These are phyloP conservation scores for Dothistroma pini DNA, from an alignment of 2,329 filamentous ascomycete genomes.

Conservation along the genomic window DNA sequence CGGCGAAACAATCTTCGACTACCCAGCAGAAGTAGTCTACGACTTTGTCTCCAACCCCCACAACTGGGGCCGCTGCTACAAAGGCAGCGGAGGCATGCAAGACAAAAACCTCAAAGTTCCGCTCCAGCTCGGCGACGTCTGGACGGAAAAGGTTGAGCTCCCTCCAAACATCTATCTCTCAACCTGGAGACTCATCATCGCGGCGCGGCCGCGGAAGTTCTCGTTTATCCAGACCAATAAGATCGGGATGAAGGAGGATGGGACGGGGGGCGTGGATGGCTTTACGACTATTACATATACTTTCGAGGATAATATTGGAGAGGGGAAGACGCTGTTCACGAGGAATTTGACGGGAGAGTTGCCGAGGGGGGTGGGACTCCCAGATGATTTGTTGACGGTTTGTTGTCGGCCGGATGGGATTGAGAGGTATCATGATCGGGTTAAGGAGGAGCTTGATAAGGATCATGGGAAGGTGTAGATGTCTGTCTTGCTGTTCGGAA, in stretches of 20 bases:
- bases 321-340: slow-evolving; percentile 15
- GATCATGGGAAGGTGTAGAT: slow-evolving; percentile 1
- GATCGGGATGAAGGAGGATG: slow-evolving; percentile 13
- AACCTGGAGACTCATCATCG: slow-evolving; percentile 11
- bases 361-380: slow-evolving; percentile 10
- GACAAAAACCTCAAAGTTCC: slow-evolving; percentile 8
- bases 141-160: slow-evolving; percentile 13
- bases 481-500: too few species aligned
- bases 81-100: slow-evolving; percentile 17
- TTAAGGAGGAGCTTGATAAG: slow-evolving; percentile 15
- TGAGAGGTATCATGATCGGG: slow-evolving; percentile 17
- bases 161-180: slow-evolving; percentile 14
- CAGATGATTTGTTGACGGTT: slow-evolving; percentile 14
- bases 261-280: slow-evolving; percentile 9
- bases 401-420: slow-evolving; percentile 13
- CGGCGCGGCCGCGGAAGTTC: slow-evolving; percentile 11
- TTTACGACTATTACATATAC: slow-evolving; percentile 15
- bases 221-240: slow-evolving; percentile 15
- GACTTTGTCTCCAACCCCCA: slow-evolving; percentile 9
- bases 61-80: slow-evolving; percentile 14
- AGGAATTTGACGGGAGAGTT: slow-evolving; percentile 15
- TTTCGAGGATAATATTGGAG: slow-evolving; percentile 15
- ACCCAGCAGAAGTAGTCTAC: slow-evolving; percentile 6
- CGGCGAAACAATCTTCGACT: slow-evolving; percentile 7
- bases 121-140: slow-evolving; percentile 10